Evolutionary conservation across 2,329 filamentous ascomycete species (phyloP).

Genomic region (Diplodia intermedia): DNA sequence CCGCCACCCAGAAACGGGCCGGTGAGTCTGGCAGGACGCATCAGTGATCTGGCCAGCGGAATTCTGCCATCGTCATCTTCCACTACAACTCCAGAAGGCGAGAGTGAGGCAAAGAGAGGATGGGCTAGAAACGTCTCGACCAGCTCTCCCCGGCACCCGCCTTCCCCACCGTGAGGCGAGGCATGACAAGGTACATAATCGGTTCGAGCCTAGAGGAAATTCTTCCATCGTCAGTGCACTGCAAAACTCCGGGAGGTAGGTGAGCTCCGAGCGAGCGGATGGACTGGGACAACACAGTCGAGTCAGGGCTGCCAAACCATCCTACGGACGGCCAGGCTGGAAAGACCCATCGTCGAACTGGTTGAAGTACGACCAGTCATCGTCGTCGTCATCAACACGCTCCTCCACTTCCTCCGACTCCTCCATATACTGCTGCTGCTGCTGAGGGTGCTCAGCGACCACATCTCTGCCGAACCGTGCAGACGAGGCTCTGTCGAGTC

Average conservation of each 20-base stretch:
- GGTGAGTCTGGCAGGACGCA: not conserved
- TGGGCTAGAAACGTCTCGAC: not conserved
- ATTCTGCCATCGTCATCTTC: not conserved
- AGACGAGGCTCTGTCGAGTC: not conserved
- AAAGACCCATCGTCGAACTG: not conserved
- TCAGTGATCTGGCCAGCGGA: not conserved
- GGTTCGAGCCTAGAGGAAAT: not conserved
- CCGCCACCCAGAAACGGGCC: conserved; percentile 1
- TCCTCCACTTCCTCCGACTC: not conserved
- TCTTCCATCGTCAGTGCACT: not conserved
- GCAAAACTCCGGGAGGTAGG: not conserved
- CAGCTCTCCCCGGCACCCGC: not conserved
- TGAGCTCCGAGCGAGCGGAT: not conserved
- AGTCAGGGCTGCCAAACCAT: not conserved
- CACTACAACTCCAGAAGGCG: not conserved
- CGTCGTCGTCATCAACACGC: not conserved
- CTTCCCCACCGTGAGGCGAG: conserved; percentile 1
- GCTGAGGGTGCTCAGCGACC: not conserved
- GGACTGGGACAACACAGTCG: not conserved
- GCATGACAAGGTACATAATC: not conserved
- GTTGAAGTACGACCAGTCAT: conserved; percentile 4
- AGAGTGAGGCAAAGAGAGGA: not conserved
- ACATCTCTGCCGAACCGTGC: not conserved
- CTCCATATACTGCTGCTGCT: not conserved
- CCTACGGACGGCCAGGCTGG: not conserved